Conservation (phyloP, 1,284 basidiomycete species). For the Exobasidium cylindrosporum region DNA sequence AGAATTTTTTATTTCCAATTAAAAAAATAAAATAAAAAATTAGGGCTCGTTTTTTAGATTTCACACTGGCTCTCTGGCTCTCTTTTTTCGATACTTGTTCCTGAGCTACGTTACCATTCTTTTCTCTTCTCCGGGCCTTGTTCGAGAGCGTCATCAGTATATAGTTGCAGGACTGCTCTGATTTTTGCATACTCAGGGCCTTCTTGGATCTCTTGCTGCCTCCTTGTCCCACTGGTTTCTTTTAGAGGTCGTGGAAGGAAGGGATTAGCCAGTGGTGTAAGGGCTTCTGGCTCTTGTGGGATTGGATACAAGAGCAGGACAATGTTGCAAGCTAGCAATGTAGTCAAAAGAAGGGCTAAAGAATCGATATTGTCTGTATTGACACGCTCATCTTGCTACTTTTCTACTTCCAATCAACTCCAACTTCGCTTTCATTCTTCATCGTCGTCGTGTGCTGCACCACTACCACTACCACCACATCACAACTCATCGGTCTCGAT, state of each 20-base stretch:
- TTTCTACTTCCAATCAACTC: not conserved
- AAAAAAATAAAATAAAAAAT: constrained; percentile 7
- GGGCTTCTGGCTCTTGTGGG: too few relatives aligned
- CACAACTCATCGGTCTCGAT: constrained; percentile 1
- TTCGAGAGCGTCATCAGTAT: too few relatives aligned
- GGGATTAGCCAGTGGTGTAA: too few relatives aligned
- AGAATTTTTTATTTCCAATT: constrained; percentile 26
- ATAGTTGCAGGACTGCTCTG: too few relatives aligned
- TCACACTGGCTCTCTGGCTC: not conserved
- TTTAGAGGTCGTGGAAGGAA: too few relatives aligned
- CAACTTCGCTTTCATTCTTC: not conserved
- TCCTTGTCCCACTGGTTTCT: too few relatives aligned
- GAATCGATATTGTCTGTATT: not conserved
- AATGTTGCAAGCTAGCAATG: not conserved
- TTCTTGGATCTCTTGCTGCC: too few relatives aligned
- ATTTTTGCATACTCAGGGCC: too few relatives aligned
- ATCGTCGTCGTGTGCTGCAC: not conserved
- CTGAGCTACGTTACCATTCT: too few relatives aligned
- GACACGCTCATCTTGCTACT: not conserved
- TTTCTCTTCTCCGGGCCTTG: too few relatives aligned
- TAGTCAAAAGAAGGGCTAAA: not conserved
- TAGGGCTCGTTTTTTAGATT: not conserved
- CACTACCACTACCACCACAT: not conserved
- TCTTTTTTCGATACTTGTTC: constrained; percentile 1
- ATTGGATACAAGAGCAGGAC: not conserved